phyloP scores from a whole-genome alignment of 2,329 filamentous ascomycete species.

The Diaporthe sp. region DNA sequence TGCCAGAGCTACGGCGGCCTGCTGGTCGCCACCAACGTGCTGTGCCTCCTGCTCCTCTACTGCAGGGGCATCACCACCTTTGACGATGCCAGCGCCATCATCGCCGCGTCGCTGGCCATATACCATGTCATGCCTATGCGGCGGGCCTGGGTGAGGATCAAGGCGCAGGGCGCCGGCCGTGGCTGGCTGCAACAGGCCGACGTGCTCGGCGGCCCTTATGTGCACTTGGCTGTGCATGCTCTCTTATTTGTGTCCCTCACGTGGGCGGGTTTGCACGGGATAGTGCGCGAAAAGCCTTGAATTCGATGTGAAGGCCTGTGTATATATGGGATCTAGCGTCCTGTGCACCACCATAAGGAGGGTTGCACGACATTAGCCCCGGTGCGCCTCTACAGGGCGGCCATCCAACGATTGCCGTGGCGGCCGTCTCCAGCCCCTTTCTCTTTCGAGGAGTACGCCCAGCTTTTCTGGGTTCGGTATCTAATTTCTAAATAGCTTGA shows the following conservation, averaged over 20 bases:
- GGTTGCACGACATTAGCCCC: not conserved
- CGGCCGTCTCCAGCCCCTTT: no score
- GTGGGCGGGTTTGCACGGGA: conserved; percentile 26
- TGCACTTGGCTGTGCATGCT: conserved; percentile 57
- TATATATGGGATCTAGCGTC: not conserved
- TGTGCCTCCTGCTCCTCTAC: conserved; percentile 53
- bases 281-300: not conserved
- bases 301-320: not conserved
- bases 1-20: conserved; percentile 60
- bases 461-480: not conserved
- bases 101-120: conserved; percentile 54
- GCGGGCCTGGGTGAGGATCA: conserved; percentile 52
- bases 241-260: conserved; percentile 50
- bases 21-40: conserved; percentile 55
- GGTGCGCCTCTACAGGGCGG: not conserved
- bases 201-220: conserved; percentile 55
- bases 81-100: conserved; percentile 45
- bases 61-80: conserved; percentile 46
- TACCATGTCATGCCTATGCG: conserved; percentile 62
- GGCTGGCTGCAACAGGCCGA: conserved; percentile 35
- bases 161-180: conserved; percentile 31
- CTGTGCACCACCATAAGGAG: not conserved
- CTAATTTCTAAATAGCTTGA: conserved; percentile 63
- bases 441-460: not conserved
- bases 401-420: conserved; percentile 17